Base-by-base conservation (phyloP, 2,329 filamentous ascomycete genomes). In the Colletotrichum orchidophilum region DNA sequence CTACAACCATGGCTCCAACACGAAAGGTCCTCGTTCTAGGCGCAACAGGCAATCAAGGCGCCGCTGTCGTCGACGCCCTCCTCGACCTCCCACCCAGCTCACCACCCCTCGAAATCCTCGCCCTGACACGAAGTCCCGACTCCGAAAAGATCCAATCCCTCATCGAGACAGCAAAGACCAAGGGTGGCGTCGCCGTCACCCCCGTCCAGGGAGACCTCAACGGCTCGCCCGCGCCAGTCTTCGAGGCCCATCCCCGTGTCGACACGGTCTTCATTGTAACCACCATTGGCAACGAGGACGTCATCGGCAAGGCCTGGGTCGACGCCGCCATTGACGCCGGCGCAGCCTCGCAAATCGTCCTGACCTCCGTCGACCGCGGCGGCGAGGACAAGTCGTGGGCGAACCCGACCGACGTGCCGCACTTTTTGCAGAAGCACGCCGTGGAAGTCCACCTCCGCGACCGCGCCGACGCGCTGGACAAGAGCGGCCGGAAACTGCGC, bases 1-100 rank as follows among this genome's bases (percentile, higher is more conserved):
- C 39, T 7, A n/a, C 21, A 55, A 70, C 4, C 26, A 72, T 72
- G 61, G 49, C 49, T 12, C 75, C 77, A 72, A 73, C 76, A 27
- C 75, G 75, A 18, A 73, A 83, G 50, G 73, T 87, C 62, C 82
- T 87, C 70, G 75, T 87, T 66, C 76, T 87, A 42, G 85, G 85
- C 46, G 86, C 80, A 61, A 84, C 79, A 46, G 86, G 86, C n/a
- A 83, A 83, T 67, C 86, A 84, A 58, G 86, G 86, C 71, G 77
- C 80, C 53, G 78, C 86, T 29, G 79, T 84, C 59, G 77, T 86
- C 52, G 71, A 81, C 26, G 79, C 65, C 33, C 65, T 73, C 12
- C 63, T 81, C 29, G 72, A 73, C 57, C 77, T 72, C 21, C 61
- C 46, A 42, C 12, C 33, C 18, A 63, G 55, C 24, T 60, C 65